Evolutionary conservation across 306 rosid genomes (phyloP), one percentile per base, ranked within the genome.

Genomic region (Acmispon strigosus): DNA sequence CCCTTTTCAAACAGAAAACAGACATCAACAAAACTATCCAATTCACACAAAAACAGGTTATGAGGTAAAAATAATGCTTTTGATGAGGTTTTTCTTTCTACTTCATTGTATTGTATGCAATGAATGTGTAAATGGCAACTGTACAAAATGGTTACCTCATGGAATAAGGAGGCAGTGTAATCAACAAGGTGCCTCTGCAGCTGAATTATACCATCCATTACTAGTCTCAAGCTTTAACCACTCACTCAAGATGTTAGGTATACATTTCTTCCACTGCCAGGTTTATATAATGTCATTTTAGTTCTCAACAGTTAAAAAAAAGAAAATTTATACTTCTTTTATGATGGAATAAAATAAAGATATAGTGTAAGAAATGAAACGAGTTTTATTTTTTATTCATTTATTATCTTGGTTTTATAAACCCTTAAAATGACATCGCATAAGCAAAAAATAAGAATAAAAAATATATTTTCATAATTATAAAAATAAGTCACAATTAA

Each of bases 111-210:
- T 4, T 18, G 37, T 9, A 66, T 22, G 27, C 27, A 22, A 22
- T 22, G 27, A 22, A 32, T 32, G 37, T 32, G 7, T 1, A 32
- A 32, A 3, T 4, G 37, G 6, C 1, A 69, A 24, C 59, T 57
- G 39, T 16, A 48, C 19, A 51, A 19, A 48, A 36, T 75, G 76
- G 55, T 67, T 73, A 92, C 98, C 92, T 92, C 98, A 6, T 75
- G 69, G 65, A 86, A 90, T 62, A 92, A 90, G 42, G 87, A 84
- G 34, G 78, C 47, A 42, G 76, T 84, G 76, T 88, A 86, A 62
- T 80, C 90, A 60, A 24, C 72, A 37, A 90, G 71, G 65, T 85
- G 84, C 79, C 77, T 83, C 85, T 82, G 79, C 62, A 89, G 84
- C 72, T 76, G 82, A 85, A 64, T 58, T 47, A 69, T 82, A 62